Evolutionary conservation across 306 rosid species (phyloP).

Genomic region (Cicer pinnatifidum): DNA sequence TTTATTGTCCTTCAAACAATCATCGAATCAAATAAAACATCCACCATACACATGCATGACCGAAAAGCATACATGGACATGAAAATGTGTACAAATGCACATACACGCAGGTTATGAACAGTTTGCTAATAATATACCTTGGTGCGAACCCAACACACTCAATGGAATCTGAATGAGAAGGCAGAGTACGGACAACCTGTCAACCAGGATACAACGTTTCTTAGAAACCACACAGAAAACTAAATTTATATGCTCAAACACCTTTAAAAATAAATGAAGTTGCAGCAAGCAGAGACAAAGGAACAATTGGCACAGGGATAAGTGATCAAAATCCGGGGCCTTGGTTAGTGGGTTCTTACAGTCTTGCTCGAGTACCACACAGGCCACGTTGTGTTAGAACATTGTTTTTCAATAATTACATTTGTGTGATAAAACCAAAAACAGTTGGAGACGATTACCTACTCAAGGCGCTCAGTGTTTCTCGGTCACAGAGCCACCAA

Average conservation of each 20-base stretch:
- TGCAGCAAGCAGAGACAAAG: conserved; percentile 37
- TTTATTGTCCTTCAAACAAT: not conserved
- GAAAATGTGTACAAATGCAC: conserved; percentile 36
- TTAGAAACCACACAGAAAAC: conserved; percentile 40
- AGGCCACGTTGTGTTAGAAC: conserved; percentile 6
- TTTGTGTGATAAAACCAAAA: not conserved
- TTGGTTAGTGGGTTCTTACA: not conserved
- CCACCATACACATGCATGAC: conserved; percentile 10
- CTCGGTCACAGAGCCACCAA: conserved; percentile 4
- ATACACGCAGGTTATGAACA: conserved; percentile 23
- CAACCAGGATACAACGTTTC: conserved; percentile 30
- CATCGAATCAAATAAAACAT: conserved; percentile 1
- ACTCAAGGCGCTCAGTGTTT: conserved; percentile 15
- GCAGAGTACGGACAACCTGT: conserved; percentile 77
- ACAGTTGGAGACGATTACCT: not conserved
- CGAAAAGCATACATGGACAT: not conserved
- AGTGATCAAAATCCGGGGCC: not conserved
- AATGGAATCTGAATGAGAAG: conserved; percentile 72
- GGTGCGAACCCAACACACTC: conserved; percentile 78
- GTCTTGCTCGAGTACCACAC: not conserved
- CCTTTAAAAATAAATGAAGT: not conserved
- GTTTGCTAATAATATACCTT: conserved; percentile 56
- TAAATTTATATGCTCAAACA: conserved; percentile 19
- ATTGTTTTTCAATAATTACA: not conserved
- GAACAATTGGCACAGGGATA: conserved; percentile 21